Percentiles rank a stretch among this genome's conserved stretches.
phyloP scores from a whole-genome alignment of 2,329 filamentous ascomycete genomes.

The Diaporthe aspalathi region DNA sequence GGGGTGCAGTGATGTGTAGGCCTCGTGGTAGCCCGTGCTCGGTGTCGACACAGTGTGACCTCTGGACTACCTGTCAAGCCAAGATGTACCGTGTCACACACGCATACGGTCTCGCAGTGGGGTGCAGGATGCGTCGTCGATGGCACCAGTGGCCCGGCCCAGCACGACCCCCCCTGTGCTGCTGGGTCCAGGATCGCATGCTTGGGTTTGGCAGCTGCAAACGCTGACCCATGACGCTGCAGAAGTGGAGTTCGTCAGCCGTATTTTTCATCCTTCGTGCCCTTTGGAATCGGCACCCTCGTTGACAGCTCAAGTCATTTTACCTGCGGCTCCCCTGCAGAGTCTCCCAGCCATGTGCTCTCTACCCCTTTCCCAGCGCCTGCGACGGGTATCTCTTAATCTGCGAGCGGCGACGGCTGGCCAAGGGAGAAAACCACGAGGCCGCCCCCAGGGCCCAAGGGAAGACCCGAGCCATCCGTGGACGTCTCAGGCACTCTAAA shows the following conservation, averaged over 20 bases:
- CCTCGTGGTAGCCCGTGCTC: conserved; percentile 20
- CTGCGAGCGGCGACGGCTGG: conserved; percentile 17
- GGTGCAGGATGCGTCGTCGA: conserved; percentile 31
- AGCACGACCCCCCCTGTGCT: conserved; percentile 17
- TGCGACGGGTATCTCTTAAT: conserved; percentile 27
- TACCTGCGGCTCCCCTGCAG: conserved; percentile 31
- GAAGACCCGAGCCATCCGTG: conserved; percentile 38
- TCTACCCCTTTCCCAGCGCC: conserved; percentile 28
- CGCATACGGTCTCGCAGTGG: conserved; percentile 24
- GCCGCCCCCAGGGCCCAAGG: conserved; percentile 19
- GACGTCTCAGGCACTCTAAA: conserved; percentile 28
- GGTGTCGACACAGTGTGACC: conserved; percentile 27
- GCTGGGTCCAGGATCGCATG: conserved; percentile 32
- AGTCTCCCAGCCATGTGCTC: conserved; percentile 22
- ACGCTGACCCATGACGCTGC: conserved; percentile 23
- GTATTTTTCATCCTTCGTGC: conserved; percentile 28
- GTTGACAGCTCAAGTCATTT: conserved; percentile 27
- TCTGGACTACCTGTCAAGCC: not conserved
- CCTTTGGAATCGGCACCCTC: conserved; percentile 9
- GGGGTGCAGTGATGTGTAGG: conserved; percentile 9
- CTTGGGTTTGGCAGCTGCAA: conserved; percentile 26
- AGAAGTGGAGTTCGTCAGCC: conserved; percentile 26
- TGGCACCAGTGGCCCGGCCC: conserved; percentile 28
- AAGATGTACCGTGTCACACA: conserved; percentile 14
- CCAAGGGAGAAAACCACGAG: conserved; percentile 19